Evolutionary conservation across 2,329 filamentous ascomycete genomes (phyloP).

Genomic region (Arthrinium phaeospermum): DNA sequence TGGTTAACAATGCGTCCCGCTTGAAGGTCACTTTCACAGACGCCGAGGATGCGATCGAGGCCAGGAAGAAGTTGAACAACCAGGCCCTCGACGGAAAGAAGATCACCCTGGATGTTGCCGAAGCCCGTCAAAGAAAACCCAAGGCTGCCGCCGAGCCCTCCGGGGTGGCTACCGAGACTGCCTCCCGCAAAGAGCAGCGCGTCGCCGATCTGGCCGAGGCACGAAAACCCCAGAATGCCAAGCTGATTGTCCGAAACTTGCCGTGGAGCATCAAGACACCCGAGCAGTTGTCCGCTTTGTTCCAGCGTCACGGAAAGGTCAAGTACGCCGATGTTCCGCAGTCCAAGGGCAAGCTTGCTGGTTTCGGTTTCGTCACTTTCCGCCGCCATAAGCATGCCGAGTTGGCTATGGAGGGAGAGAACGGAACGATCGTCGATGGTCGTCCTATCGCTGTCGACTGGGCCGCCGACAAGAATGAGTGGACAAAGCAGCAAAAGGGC

Average conservation of each 20-base stretch:
- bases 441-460: conserved; percentile 92
- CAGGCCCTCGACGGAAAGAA: conserved; percentile 78
- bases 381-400: conserved; percentile 90
- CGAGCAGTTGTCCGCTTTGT: conserved; percentile 79
- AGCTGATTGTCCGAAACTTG: conserved; percentile 88
- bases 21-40: conserved; percentile 77
- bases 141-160: conserved; percentile 30
- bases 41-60: conserved; percentile 83
- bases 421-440: conserved; percentile 89
- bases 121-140: conserved; percentile 73
- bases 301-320: conserved; percentile 89
- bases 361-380: conserved; percentile 92
- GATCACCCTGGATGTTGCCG: conserved; percentile 85
- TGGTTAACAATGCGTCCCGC: not conserved
- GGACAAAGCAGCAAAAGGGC: conserved; percentile 68
- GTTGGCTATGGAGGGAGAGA: conserved; percentile 81
- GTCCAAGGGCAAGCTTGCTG: conserved; percentile 75
- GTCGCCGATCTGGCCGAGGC: conserved; percentile 66
- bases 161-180: conserved; percentile 49
- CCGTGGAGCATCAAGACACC: conserved; percentile 94
- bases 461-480: conserved; percentile 90
- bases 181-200: conserved; percentile 59
- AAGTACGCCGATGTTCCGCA: conserved; percentile 87
- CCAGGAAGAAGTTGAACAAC: conserved; percentile 81
- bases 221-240: conserved; percentile 62